These are phyloP conservation scores for Prunus mira DNA, from an alignment of 306 rosid species.

Conservation along the genomic window DNA sequence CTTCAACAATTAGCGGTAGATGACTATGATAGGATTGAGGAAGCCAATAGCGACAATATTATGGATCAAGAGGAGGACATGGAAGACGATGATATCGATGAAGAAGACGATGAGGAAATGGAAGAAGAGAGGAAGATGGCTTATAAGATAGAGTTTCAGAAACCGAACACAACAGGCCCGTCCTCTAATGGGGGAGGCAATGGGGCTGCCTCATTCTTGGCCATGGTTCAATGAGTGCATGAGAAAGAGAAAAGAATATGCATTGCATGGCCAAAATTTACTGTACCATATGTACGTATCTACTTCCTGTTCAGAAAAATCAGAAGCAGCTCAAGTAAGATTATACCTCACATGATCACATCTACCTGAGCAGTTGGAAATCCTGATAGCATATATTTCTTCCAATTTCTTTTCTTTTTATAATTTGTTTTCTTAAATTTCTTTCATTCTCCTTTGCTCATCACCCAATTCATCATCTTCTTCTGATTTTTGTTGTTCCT, in stretches of 20 bases:
- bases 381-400: conserved; percentile 8
- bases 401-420: neutral
- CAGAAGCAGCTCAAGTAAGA: conserved; percentile 11
- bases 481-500: conserved; percentile 6
- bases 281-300: conserved; percentile 31
- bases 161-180: conserved; percentile 24
- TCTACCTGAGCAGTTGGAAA: neutral
- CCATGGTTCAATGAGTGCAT: conserved; percentile 37
- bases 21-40: conserved; percentile 30
- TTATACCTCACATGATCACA: neutral
- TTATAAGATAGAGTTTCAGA: conserved; percentile 41
- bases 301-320: conserved; percentile 1
- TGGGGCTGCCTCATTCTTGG: conserved; percentile 37
- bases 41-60: conserved; percentile 16
- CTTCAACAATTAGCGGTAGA: conserved; percentile 17
- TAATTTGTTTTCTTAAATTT: neutral
- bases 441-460: neutral
- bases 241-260: neutral
- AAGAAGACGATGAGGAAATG: conserved; percentile 17
- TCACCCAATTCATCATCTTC: conserved; percentile 1
- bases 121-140: conserved; percentile 17
- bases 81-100: conserved; percentile 28
- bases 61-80: conserved; percentile 27
- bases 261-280: neutral
- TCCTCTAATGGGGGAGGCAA: conserved; percentile 31